Evolutionary conservation across 1,284 basidiomycete genomes (phyloP).

Genomic region (Polyporus tsugae): DNA sequence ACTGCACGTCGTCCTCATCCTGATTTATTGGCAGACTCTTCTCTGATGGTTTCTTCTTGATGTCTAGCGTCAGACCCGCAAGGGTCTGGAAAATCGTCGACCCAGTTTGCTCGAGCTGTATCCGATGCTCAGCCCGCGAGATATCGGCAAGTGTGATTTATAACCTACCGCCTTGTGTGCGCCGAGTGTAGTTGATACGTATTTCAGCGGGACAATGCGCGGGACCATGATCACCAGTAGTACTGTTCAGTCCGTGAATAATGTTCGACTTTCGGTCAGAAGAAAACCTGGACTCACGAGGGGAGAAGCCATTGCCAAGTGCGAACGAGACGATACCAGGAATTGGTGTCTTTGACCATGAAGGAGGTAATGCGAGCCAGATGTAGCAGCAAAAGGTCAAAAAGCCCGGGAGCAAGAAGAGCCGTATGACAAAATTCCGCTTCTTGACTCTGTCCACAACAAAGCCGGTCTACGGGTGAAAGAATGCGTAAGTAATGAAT

Average conservation of each 20-base stretch:
- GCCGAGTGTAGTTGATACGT: conserved; percentile 81
- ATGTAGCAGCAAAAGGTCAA: conserved; percentile 69
- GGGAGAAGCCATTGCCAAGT: conserved; percentile 76
- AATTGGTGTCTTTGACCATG: conserved; percentile 61
- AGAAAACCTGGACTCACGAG: conserved; percentile 54
- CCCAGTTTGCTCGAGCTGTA: conserved; percentile 78
- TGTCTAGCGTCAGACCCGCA: conserved; percentile 70
- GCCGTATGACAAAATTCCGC: conserved; percentile 61
- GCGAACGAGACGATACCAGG: conserved; percentile 73
- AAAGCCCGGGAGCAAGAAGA: conserved; percentile 68
- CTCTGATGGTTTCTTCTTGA: conserved; percentile 42
- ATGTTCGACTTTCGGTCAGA: neutral
- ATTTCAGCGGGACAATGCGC: conserved; percentile 72
- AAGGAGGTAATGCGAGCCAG: conserved; percentile 72
- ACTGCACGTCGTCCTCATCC: conserved; percentile 50
- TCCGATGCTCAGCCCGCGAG: neutral
- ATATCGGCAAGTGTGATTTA: neutral
- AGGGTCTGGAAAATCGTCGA: conserved; percentile 76
- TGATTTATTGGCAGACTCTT: conserved; percentile 20
- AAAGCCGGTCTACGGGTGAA: conserved; percentile 58
- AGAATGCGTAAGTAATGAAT: neutral
- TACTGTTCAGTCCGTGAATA: conserved; percentile 48
- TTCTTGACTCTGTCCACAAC: conserved; percentile 66
- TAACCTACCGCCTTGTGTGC: conserved; percentile 78
- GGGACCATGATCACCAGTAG: conserved; percentile 81